These are phyloP conservation scores for Circinella umbellata DNA, from an alignment of 371 early-diverging fungal species.

Conservation along the genomic window DNA sequence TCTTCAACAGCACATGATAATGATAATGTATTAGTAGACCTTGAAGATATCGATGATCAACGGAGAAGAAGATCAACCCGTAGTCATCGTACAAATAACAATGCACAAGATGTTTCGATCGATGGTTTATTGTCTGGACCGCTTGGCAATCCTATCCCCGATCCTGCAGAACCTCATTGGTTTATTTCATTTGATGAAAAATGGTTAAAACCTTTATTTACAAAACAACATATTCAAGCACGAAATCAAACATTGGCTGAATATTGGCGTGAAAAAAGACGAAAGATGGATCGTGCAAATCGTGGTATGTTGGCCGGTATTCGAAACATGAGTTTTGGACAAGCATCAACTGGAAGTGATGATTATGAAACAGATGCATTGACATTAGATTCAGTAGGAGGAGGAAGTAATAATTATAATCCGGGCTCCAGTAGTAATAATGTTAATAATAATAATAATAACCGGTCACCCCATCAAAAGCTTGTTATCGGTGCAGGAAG, in stretches of 20 bases:
- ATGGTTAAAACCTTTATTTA: slow-evolving; percentile 82
- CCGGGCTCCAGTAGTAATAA: not conserved
- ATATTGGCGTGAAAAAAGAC: slow-evolving; percentile 52
- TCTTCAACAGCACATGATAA: slow-evolving; percentile 12
- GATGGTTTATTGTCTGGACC: slow-evolving; percentile 52
- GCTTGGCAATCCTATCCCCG: slow-evolving; percentile 56
- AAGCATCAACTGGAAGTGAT: slow-evolving; percentile 14
- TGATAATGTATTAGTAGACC: slow-evolving; percentile 24
- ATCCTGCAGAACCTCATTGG: slow-evolving; percentile 74
- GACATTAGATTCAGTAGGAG: slow-evolving; percentile 38
- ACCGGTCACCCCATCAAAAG: not conserved
- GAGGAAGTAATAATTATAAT: not conserved
- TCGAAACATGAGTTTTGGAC: slow-evolving; percentile 30
- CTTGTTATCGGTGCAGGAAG: slow-evolving; percentile 35
- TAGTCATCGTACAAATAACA: slow-evolving; percentile 21
- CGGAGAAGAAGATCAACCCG: slow-evolving; percentile 16
- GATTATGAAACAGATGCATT: slow-evolving; percentile 33
- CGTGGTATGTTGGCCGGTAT: slow-evolving; percentile 49
- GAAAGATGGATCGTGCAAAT: slow-evolving; percentile 55
- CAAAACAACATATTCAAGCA: slow-evolving; percentile 48
- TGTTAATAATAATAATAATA: not conserved
- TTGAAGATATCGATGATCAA: slow-evolving; percentile 15
- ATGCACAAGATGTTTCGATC: slow-evolving; percentile 42
- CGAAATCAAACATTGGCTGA: slow-evolving; percentile 51
- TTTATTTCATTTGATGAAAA: slow-evolving; percentile 84